phyloP scores from a whole-genome alignment of 192 early-diverging fungal genomes.

The Coemansia sp. region DNA sequence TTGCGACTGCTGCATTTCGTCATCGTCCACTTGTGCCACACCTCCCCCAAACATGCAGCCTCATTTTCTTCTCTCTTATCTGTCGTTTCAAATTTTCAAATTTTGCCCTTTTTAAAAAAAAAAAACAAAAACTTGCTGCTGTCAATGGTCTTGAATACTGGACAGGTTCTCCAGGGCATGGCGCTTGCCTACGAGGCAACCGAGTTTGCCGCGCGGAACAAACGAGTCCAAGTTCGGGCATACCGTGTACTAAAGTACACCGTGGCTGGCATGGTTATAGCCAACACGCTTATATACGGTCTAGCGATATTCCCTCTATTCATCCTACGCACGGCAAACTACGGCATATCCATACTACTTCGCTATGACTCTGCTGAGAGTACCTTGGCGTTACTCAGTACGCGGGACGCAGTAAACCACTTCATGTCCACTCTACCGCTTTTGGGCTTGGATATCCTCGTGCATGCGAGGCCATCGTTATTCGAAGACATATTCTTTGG shows the following conservation, averaged over 20 bases:
- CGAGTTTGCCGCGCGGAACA: conserved; percentile 33
- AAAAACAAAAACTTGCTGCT: neutral
- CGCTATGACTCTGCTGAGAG: conserved; percentile 35
- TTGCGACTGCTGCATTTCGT: too few relatives aligned
- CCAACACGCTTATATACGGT: conserved; percentile 19
- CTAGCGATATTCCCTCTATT: conserved; percentile 39
- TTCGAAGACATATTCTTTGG: conserved; percentile 42
- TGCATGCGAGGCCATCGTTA: conserved; percentile 24
- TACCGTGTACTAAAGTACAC: conserved; percentile 32
- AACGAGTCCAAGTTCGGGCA: conserved; percentile 34
- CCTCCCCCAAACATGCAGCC: too few relatives aligned
- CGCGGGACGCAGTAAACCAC: conserved; percentile 32
- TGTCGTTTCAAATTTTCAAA: neutral
- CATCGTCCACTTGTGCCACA: too few relatives aligned
- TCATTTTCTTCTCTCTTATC: too few relatives aligned
- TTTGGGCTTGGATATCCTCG: conserved; percentile 40
- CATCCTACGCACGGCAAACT: conserved; percentile 30
- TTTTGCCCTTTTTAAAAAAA: neutral
- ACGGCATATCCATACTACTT: conserved; percentile 15
- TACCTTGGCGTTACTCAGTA: conserved; percentile 39
- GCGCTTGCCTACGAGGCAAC: conserved; percentile 37
- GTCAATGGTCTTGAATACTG: conserved; percentile 26
- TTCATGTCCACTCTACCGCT: conserved; percentile 43
- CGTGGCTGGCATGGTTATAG: conserved; percentile 22
- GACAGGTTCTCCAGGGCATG: conserved; percentile 27